Percentiles rank a stretch among this genome's conserved stretches.
Evolutionary conservation across 1,139 yeast genomes (phyloP).

Genomic region (Candida freyschussii): DNA sequence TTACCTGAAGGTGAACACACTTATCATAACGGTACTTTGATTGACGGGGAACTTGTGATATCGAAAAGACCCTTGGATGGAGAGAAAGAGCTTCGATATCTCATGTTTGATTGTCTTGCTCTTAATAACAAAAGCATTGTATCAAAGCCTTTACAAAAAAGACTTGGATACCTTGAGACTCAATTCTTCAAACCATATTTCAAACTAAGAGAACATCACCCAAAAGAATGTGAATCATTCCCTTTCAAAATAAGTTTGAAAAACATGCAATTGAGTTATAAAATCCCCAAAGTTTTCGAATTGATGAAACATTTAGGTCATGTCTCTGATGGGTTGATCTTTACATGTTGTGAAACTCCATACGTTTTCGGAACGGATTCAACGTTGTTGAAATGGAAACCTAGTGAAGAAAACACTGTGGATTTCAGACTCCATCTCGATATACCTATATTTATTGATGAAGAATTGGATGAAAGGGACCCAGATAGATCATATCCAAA

Average conservation of each 20-base stretch:
- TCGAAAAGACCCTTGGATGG: slow-evolving; percentile 46
- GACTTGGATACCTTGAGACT: slow-evolving; percentile 84
- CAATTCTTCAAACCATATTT: slow-evolving; percentile 79
- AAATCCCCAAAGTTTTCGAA: slow-evolving; percentile 70
- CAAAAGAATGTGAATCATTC: slow-evolving; percentile 69
- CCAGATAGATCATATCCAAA: slow-evolving; percentile 73
- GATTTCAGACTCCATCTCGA: slow-evolving; percentile 75
- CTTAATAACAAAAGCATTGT: slow-evolving; percentile 70
- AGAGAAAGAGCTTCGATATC: slow-evolving; percentile 63
- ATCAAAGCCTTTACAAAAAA: slow-evolving; percentile 65
- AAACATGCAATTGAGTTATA: slow-evolving; percentile 80
- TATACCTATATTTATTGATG: slow-evolving; percentile 64
- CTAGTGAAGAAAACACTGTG: slow-evolving; percentile 89
- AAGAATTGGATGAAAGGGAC: slow-evolving; percentile 63
- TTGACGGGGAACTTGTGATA: slow-evolving; percentile 87
- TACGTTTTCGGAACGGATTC: slow-evolving; percentile 87
- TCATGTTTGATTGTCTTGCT: slow-evolving; percentile 89
- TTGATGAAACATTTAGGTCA: slow-evolving; percentile 74
- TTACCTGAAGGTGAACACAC: slow-evolving; percentile 45
- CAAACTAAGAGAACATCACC: slow-evolving; percentile 59
- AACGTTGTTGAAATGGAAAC: slow-evolving; percentile 88
- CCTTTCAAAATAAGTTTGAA: slow-evolving; percentile 86
- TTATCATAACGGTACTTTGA: slow-evolving; percentile 78
- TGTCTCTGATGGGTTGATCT: slow-evolving; percentile 89
- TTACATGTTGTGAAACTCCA: slow-evolving; percentile 86